Conservation (phyloP, 1,284 basidiomycete species). For the Sanguinoderma infundibulare region DNA sequence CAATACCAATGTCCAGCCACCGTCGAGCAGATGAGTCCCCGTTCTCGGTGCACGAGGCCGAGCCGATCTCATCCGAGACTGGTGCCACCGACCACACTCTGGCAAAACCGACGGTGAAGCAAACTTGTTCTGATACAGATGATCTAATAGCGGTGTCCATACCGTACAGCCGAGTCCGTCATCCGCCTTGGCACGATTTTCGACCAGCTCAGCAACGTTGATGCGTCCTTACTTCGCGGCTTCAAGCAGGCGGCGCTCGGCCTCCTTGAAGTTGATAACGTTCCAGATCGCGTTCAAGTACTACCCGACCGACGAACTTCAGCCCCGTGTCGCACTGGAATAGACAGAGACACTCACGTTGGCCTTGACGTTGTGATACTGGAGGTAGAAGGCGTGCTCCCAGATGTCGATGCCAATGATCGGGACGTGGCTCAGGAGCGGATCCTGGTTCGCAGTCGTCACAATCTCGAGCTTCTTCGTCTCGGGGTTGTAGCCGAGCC, state of each 20-base stretch:
- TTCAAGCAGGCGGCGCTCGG: conserved; percentile 74
- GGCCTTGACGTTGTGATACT: conserved; percentile 92
- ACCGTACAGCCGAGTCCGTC: conserved; percentile 13
- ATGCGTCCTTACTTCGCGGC: conserved; percentile 35
- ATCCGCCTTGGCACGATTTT: not conserved
- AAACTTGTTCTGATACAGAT: too few species aligned
- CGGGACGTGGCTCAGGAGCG: conserved; percentile 86
- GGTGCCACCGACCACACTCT: too few species aligned
- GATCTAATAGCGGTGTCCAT: not conserved
- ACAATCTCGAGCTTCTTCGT: conserved; percentile 86
- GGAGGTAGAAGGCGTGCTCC: conserved; percentile 91
- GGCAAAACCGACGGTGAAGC: too few species aligned
- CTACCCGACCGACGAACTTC: conserved; percentile 42
- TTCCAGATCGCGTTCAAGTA: conserved; percentile 93
- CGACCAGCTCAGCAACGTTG: not conserved
- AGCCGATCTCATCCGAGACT: too few species aligned
- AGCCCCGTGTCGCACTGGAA: not conserved
- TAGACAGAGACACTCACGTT: conserved; percentile 85
- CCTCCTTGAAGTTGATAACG: conserved; percentile 92
- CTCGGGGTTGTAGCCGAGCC: conserved; percentile 81
- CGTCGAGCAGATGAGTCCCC: too few species aligned
- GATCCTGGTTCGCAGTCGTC: conserved; percentile 97
- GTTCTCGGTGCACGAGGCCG: too few species aligned
- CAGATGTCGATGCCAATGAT: conserved; percentile 98
- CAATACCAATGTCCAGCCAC: too few species aligned